These are phyloP conservation scores for Xanthoconium stramineum DNA, from an alignment of 768 basidiomycete species.

Conservation along the genomic window DNA sequence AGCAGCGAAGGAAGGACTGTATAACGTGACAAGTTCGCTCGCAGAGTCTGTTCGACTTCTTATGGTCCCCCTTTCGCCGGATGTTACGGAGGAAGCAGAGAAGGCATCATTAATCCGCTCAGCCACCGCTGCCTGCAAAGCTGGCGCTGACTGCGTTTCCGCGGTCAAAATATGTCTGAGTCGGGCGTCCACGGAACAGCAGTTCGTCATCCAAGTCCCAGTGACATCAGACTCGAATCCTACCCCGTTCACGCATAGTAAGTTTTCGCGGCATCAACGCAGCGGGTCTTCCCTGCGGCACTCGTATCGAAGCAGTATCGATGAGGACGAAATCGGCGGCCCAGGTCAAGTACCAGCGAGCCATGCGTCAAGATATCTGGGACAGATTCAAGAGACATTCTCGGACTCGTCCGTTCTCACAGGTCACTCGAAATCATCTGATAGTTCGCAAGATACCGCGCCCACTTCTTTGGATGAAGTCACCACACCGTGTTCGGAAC, in stretches of 20 bases:
- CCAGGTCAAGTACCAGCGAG: conserved; percentile 41
- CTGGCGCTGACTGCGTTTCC: conserved; percentile 84
- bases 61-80: conserved; percentile 46
- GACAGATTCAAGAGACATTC: conserved; percentile 38
- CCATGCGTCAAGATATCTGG: conserved; percentile 12
- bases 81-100: conserved; percentile 75
- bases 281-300: conserved; percentile 39
- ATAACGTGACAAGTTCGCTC: conserved; percentile 79
- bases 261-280: conserved; percentile 40
- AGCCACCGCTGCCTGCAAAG: conserved; percentile 85
- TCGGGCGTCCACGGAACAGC: conserved; percentile 56
- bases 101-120: conserved; percentile 72
- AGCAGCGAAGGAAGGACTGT: conserved; percentile 75
- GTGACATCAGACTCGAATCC: conserved; percentile 43
- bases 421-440: conserved; percentile 43
- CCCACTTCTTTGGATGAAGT: conserved; percentile 49
- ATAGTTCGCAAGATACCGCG: conserved; percentile 45
- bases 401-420: conserved; percentile 49
- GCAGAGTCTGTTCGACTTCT: conserved; percentile 85
- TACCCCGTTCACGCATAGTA: conserved; percentile 45
- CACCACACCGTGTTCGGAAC: conserved; percentile 31
- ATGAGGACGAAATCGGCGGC: conserved; percentile 64
- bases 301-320: conserved; percentile 36
- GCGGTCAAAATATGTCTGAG: conserved; percentile 81
- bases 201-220: conserved; percentile 66